Conservation (phyloP, 164 flowering plant species). For the Annona cherimola region DNA sequence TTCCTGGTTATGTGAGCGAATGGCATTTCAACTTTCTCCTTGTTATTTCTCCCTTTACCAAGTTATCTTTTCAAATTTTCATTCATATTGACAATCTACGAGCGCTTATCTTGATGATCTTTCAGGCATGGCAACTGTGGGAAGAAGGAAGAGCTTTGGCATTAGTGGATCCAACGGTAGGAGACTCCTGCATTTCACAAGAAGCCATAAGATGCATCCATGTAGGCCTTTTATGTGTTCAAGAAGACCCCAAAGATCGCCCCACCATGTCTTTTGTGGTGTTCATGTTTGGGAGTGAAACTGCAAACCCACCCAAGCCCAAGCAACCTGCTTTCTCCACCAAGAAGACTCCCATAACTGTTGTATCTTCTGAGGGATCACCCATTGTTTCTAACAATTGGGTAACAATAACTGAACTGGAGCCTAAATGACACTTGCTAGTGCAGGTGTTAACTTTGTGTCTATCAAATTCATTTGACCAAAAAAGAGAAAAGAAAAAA, state of each 20-base stretch:
- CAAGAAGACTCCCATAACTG: not conserved
- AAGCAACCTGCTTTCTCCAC: slow-evolving; percentile 5
- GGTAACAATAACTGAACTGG: slow-evolving; percentile 1
- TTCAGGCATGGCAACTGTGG: slow-evolving; percentile 12
- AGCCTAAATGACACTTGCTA: not conserved
- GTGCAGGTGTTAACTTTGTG: too few relatives aligned
- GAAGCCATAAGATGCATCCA: slow-evolving; percentile 8
- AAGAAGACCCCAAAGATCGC: slow-evolving; percentile 11
- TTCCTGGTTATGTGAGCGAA: slow-evolving; percentile 10
- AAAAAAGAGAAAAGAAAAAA: too few relatives aligned
- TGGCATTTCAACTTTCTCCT: too few relatives aligned
- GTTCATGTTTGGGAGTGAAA: slow-evolving; percentile 3
- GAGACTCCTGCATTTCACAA: not conserved
- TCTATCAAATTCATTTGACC: too few relatives aligned
- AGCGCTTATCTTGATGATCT: too few relatives aligned
- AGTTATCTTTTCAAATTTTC: too few relatives aligned
- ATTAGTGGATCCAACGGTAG: slow-evolving; percentile 3
- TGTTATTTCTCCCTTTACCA: too few relatives aligned
- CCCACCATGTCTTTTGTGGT: slow-evolving; percentile 7
- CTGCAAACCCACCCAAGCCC: slow-evolving; percentile 3
- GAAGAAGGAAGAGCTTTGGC: slow-evolving; percentile 2
- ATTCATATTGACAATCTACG: too few relatives aligned
- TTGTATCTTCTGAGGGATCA: not conserved
- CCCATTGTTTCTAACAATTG: not conserved
- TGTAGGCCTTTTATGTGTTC: slow-evolving; percentile 9